phyloP scores from a whole-genome alignment of 805 yeast genomes.

The Zygotorulaspora sp. region DNA sequence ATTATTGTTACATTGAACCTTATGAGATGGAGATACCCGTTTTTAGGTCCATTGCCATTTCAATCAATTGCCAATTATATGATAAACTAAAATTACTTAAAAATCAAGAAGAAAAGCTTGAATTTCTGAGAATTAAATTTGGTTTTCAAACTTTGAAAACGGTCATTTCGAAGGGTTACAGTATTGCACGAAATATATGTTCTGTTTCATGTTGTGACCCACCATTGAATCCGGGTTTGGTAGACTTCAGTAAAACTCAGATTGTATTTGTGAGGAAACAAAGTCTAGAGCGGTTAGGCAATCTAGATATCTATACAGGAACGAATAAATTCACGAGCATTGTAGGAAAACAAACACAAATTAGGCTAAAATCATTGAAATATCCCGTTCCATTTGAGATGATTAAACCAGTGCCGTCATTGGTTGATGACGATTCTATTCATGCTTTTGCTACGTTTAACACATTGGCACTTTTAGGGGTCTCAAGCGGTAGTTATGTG shows the following conservation, averaged over 20 bases:
- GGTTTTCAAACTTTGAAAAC: slow-evolving; percentile 13
- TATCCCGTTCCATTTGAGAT: slow-evolving; percentile 16
- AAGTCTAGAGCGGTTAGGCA: background rate
- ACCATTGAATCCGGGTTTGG: slow-evolving; percentile 20
- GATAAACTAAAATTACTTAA: slow-evolving; percentile 18
- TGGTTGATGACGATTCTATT: slow-evolving; percentile 26
- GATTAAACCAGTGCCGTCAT: slow-evolving; percentile 12
- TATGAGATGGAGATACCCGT: slow-evolving; percentile 11
- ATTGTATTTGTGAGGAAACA: slow-evolving; percentile 20
- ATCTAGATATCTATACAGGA: background rate
- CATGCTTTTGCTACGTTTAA: slow-evolving; percentile 25
- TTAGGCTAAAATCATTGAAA: slow-evolving; percentile 14
- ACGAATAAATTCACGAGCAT: slow-evolving; percentile 3
- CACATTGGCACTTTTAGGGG: slow-evolving; percentile 18
- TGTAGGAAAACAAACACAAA: background rate
- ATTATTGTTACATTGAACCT: slow-evolving; percentile 16
- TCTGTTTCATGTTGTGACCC: slow-evolving; percentile 18
- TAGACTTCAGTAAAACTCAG: slow-evolving; percentile 21
- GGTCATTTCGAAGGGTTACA: slow-evolving; percentile 17
- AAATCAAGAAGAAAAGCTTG: slow-evolving; percentile 14
- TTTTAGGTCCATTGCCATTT: slow-evolving; percentile 15
- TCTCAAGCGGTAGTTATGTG: slow-evolving; percentile 25
- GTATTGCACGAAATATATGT: slow-evolving; percentile 19
- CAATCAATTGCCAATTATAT: slow-evolving; percentile 20
- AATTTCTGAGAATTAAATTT: slow-evolving; percentile 25